Evolutionary conservation across 176 grass and related monocot genomes (phyloP), one percentile per base, ranked within the genome.

Genomic region (Phyllostachys edulis): DNA sequence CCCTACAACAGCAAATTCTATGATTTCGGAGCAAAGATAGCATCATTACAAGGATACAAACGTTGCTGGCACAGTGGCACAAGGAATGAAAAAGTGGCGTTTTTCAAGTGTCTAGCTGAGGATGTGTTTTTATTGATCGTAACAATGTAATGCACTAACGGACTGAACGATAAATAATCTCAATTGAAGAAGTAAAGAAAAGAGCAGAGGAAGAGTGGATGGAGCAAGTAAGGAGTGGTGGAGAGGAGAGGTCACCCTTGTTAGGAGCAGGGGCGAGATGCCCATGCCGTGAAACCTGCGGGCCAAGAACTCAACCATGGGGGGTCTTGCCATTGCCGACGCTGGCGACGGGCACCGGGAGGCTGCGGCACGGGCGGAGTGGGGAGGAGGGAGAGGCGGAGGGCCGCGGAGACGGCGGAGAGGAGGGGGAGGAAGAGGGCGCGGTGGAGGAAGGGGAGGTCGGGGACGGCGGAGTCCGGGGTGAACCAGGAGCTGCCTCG

Each of bases 301-400:
- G 57, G 89, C 89, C 29, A 93, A 41, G 72, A 87, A 95, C 55
- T 95, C 91, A 44, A 98, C 89, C 91, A 93, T 95, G n/a, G 51
- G 91, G 92, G 1, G 96, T 95, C 88, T 98, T 98, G 15, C 96
- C 96, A 36, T 88, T 95, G 34, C 92, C 91, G 44, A 95, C 91
- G 76, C 96, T 95, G 67, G 95, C 77, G 55, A 95, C 87, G 9
- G 92, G 93, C 27, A 98, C 87, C 1, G 85, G 56, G 14, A 82
- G 70, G 29, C 29, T n/a, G 87, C 44, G 85, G 23, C 59, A 81
- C 6, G 47, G 45, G 85, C 90, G 71, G 73, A 97, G 82, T 12
- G 67, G 73, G 77, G 71, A 29, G 29, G 29, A 29, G 29, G 29
- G 1, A 87, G 49, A 92, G 55, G 71, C 80, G 67, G 55, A 81